Percentiles rank a stretch among this genome's conserved stretches.
phyloP scores from a whole-genome alignment of 441 rosid species.

The Mallotus japonicus region DNA sequence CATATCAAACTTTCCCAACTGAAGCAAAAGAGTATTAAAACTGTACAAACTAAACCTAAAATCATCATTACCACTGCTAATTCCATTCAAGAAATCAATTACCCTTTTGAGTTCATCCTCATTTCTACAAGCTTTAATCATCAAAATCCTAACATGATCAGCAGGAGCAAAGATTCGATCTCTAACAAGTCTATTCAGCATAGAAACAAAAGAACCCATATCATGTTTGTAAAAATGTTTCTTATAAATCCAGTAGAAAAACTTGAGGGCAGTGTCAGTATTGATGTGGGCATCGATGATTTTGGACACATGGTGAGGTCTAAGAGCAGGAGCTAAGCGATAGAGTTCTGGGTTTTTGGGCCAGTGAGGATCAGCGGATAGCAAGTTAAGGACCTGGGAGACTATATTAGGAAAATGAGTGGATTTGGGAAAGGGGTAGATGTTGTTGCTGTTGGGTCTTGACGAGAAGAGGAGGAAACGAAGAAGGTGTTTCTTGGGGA shows the following conservation, averaged over 20 bases:
- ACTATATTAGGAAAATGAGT: slow-evolving; percentile 26
- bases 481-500: not conserved
- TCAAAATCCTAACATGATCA: slow-evolving; percentile 51
- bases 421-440: slow-evolving; percentile 6
- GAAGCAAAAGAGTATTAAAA: slow-evolving; percentile 56
- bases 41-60: slow-evolving; percentile 47
- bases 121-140: slow-evolving; percentile 49
- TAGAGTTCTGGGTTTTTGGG: slow-evolving; percentile 38
- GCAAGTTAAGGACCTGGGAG: slow-evolving; percentile 30
- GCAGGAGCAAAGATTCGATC: slow-evolving; percentile 38
- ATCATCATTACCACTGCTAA: slow-evolving; percentile 27
- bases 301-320: slow-evolving; percentile 44
- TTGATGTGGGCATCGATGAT: slow-evolving; percentile 38
- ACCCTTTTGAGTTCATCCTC: slow-evolving; percentile 45
- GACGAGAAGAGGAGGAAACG: slow-evolving; percentile 28
- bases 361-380: slow-evolving; percentile 39
- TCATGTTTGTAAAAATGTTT: slow-evolving; percentile 49
- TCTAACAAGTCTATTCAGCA: slow-evolving; percentile 48
- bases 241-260: slow-evolving; percentile 52
- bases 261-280: slow-evolving; percentile 32
- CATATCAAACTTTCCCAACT: slow-evolving; percentile 56
- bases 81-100: slow-evolving; percentile 39
- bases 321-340: slow-evolving; percentile 31
- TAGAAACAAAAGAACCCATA: slow-evolving; percentile 37
- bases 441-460: slow-evolving; percentile 16